These are phyloP conservation scores for Streptanthus diversifolius DNA, from an alignment of 345 rosid genomes.

Conservation along the genomic window DNA sequence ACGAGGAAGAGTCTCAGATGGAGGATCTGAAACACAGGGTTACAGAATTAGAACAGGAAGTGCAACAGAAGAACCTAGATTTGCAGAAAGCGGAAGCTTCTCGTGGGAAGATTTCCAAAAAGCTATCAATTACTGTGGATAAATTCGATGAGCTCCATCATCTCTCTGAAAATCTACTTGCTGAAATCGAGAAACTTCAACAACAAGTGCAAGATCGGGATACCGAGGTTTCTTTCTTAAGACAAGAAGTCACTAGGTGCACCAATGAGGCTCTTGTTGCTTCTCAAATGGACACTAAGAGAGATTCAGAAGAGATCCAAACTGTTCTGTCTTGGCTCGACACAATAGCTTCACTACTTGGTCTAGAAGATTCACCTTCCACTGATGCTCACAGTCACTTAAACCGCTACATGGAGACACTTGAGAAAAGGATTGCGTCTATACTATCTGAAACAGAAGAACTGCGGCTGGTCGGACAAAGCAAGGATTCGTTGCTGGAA, in stretches of 20 bases:
- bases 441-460: slow-evolving; percentile 59
- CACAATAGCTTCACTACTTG: slow-evolving; percentile 45
- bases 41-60: slow-evolving; percentile 50
- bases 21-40: slow-evolving; percentile 64
- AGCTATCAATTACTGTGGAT: slow-evolving; percentile 71
- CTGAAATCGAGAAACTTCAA: slow-evolving; percentile 88
- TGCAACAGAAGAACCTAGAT: slow-evolving; percentile 60
- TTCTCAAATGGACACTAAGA: slow-evolving; percentile 57
- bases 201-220: slow-evolving; percentile 81
- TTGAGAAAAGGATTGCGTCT: slow-evolving; percentile 52
- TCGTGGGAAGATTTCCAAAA: slow-evolving; percentile 73
- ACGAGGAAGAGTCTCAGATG: slow-evolving; percentile 93
- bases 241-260: slow-evolving; percentile 96
- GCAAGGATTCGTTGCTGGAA: slow-evolving; percentile 59
- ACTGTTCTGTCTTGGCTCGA: slow-evolving; percentile 65
- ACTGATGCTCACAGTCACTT: slow-evolving; percentile 35
- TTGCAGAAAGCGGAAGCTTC: slow-evolving; percentile 78
- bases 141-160: slow-evolving; percentile 96
- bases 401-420: slow-evolving; percentile 55
- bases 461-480: slow-evolving; percentile 49
- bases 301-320: slow-evolving; percentile 52
- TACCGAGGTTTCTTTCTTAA: slow-evolving; percentile 85
- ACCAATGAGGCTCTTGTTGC: slow-evolving; percentile 78
- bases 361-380: slow-evolving; percentile 42
- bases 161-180: slow-evolving; percentile 72